Evolutionary conservation across 345 rosid species (phyloP), one percentile per base, ranked within the genome.

Genomic region (Hevea brasiliensis): DNA sequence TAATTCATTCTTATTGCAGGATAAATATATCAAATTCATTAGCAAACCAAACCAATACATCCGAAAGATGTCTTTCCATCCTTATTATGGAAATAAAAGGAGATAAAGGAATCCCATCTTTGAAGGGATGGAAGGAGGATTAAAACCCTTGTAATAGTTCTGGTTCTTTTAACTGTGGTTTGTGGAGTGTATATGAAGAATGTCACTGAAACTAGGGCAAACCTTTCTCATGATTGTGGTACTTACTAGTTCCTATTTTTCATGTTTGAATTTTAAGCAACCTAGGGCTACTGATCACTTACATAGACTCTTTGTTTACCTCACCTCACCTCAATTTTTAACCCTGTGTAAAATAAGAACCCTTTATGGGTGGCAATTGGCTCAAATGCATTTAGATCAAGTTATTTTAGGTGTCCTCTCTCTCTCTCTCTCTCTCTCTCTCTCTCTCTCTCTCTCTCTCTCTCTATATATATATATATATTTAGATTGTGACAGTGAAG

Each of bases 51-150:
- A 15, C 56, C 13, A 17, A 4, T 47, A 37, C 6, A 48, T 21
- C 41, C 3, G 21, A 23, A 71, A 44, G 32, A 17, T 67, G 67
- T 14, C 23, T 61, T 37, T 21, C 2, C 48, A 47, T 20, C 27
- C 37, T 72, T 29, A 50, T 61, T 18, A 59, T 57, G 44, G 65
- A 21, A 45, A 71, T 45, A 58, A 59, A 47, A 45, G 65, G 56
- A 13, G 56, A 71, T 60, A 47, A 61, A 21, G 68, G 50, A 68
- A 50, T 72, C 15, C 24, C 61, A 72, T 62, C 75, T 72, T 58
- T 50, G 50, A 55, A 7, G 10, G n/a, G 45, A 54, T 55, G 40
- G 40, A 9, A 42, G 8, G 23, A 7, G 24, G 50, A 32, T 4
- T 32, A 32, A 32, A 32, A 32, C 37, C 37, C 37, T 32, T 32